phyloP scores from a whole-genome alignment of 2,329 filamentous ascomycete genomes.

The Podosphaera xanthii region DNA sequence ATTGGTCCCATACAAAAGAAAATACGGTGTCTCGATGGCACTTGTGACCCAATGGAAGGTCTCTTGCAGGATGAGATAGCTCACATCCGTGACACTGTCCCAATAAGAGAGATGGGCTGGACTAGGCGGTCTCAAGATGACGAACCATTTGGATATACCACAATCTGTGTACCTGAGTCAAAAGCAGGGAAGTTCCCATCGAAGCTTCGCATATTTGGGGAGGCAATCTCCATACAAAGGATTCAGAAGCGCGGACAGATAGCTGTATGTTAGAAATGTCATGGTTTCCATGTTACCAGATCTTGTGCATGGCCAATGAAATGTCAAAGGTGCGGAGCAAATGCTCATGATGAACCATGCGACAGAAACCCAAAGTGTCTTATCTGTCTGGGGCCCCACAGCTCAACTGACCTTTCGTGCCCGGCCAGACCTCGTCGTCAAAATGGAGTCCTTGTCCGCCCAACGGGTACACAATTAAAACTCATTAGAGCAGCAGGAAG shows the following conservation, averaged over 20 bases:
- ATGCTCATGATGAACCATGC: not conserved
- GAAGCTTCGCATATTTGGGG: not conserved
- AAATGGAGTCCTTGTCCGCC: too few species aligned
- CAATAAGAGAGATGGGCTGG: too few species aligned
- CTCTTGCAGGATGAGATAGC: not conserved
- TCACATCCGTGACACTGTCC: not conserved
- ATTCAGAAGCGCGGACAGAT: not conserved
- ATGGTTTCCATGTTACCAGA: not conserved
- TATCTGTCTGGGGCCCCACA: too few species aligned
- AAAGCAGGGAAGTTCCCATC: not conserved
- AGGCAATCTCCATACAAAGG: not conserved
- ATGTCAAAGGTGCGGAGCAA: not conserved
- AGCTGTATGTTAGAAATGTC: not conserved
- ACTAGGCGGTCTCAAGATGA: too few species aligned
- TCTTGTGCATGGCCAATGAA: not conserved
- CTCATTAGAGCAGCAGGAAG: too few species aligned
- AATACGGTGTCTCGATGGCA: not conserved
- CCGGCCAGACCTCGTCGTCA: too few species aligned
- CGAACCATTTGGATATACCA: not conserved
- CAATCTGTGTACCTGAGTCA: not conserved
- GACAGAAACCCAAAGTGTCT: not conserved
- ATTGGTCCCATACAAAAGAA: too few species aligned
- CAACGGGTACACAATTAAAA: too few species aligned
- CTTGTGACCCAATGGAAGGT: not conserved
- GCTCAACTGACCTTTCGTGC: too few species aligned